A percentile compares a stretch with the other conserved stretches of the same genome.
Conservation (phyloP, 2,329 filamentous ascomycete genomes). For the Fusarium sterilihyphosum region DNA sequence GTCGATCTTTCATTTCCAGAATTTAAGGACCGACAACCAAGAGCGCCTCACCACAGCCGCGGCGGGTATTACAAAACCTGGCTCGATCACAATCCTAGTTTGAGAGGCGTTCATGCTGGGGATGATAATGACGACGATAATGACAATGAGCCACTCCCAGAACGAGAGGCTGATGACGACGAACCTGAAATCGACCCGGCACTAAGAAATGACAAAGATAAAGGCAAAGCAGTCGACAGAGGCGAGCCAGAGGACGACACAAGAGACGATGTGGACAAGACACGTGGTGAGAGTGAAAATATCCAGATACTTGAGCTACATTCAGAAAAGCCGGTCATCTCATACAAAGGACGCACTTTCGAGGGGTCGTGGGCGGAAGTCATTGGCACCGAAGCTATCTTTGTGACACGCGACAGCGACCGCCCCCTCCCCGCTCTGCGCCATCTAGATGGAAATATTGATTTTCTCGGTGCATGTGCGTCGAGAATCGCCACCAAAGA, state of each 20-base stretch:
- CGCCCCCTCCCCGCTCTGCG: slow-evolving; percentile 58
- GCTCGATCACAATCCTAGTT: slow-evolving; percentile 46
- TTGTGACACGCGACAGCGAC: slow-evolving; percentile 66
- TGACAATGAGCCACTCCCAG: slow-evolving; percentile 46
- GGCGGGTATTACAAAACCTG: slow-evolving; percentile 60
- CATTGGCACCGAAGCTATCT: slow-evolving; percentile 84
- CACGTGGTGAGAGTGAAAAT: slow-evolving; percentile 42
- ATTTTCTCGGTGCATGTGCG: slow-evolving; percentile 76
- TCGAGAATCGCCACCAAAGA: slow-evolving; percentile 76
- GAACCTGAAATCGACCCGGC: slow-evolving; percentile 40
- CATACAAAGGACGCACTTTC: slow-evolving; percentile 82
- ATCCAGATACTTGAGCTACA: slow-evolving; percentile 89
- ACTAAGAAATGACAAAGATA: slow-evolving; percentile 35
- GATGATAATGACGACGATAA: slow-evolving; percentile 45
- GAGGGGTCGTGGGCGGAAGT: slow-evolving; percentile 84
- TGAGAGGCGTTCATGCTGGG: slow-evolving; percentile 17
- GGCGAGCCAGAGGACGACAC: slow-evolving; percentile 10
- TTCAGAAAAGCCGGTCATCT: slow-evolving; percentile 77
- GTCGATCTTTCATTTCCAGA: slow-evolving; percentile 70
- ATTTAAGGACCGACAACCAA: slow-evolving; percentile 59
- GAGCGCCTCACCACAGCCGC: slow-evolving; percentile 50
- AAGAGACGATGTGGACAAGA: slow-evolving; percentile 30
- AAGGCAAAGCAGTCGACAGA: slow-evolving; percentile 29
- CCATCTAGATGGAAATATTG: slow-evolving; percentile 67
- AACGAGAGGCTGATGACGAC: slow-evolving; percentile 49